phyloP scores from a whole-genome alignment of 345 rosid genomes.

The Rhodomyrtus tomentosa region DNA sequence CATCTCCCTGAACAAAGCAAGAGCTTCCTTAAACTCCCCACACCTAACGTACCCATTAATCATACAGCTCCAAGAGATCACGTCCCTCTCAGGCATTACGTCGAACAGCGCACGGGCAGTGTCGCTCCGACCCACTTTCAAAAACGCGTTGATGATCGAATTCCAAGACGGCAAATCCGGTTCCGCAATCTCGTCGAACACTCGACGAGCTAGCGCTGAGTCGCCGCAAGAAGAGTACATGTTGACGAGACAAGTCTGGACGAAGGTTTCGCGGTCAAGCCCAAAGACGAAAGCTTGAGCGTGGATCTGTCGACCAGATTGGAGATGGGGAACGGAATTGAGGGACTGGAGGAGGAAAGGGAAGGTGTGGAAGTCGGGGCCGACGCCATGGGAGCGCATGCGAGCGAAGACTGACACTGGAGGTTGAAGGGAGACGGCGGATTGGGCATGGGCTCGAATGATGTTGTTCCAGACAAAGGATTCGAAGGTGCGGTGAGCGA shows the following conservation, averaged over 20 bases:
- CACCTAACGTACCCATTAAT: constrained; percentile 35
- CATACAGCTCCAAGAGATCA: constrained; percentile 46
- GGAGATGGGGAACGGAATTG: constrained; percentile 7
- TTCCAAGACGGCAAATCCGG: constrained; percentile 48
- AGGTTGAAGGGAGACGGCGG: constrained; percentile 4
- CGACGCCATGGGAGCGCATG: constrained; percentile 38
- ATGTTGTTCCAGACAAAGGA: constrained; percentile 39
- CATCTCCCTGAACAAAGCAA: constrained; percentile 39
- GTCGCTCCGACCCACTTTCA: constrained; percentile 17
- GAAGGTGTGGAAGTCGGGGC: constrained; percentile 36
- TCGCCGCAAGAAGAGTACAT: constrained; percentile 33
- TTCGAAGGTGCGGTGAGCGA: constrained; percentile 24
- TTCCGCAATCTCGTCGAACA: constrained; percentile 23
- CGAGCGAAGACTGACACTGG: constrained; percentile 25
- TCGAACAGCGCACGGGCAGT: constrained; percentile 35
- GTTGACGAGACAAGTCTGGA: constrained; percentile 24
- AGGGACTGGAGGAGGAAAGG: constrained; percentile 36
- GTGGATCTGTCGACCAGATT: constrained; percentile 9
- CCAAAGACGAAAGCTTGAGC: constrained; percentile 11
- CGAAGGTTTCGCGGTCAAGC: constrained; percentile 14
- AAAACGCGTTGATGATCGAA: constrained; percentile 19
- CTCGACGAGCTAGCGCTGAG: constrained; percentile 15
- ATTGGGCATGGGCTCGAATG: constrained; percentile 19
- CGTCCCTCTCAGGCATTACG: constrained; percentile 37
- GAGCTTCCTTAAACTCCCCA: constrained; percentile 34